Conservation (phyloP, 2,329 filamentous ascomycete genomes). For the Trichoderma sp. region DNA sequence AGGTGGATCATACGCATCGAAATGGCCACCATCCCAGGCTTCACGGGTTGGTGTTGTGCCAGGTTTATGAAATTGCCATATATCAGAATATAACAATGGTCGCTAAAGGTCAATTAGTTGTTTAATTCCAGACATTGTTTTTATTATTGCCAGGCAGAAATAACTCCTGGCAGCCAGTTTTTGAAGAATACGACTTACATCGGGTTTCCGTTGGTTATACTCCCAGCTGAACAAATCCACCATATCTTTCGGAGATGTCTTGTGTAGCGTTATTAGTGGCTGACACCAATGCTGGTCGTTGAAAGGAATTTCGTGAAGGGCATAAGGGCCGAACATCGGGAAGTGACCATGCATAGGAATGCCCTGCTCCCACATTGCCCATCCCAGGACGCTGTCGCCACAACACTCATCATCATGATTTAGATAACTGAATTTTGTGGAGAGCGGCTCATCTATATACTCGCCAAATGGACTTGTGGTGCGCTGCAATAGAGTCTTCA, state of each 20-base stretch:
- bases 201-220: constrained; percentile 38
- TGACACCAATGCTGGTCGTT: constrained; percentile 54
- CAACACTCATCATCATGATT: constrained; percentile 51
- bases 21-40: constrained; percentile 41
- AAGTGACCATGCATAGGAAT: constrained; percentile 52
- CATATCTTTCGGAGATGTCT: constrained; percentile 53
- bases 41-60: constrained; percentile 33
- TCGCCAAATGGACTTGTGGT: constrained; percentile 21
- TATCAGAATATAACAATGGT: constrained; percentile 44
- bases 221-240: constrained; percentile 53
- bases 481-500: constrained; percentile 47
- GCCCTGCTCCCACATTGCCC: constrained; percentile 49
- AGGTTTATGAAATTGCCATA: constrained; percentile 45
- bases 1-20: constrained; percentile 37
- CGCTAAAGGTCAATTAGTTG: constrained; percentile 32
- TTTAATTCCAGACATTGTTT: too few relatives aligned
- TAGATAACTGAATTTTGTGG: constrained; percentile 14
- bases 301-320: constrained; percentile 54
- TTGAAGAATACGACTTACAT: constrained; percentile 33
- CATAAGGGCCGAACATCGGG: constrained; percentile 54
- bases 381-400: constrained; percentile 57
- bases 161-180: neutral
- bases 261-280: constrained; percentile 54
- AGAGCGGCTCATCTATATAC: constrained; percentile 13
- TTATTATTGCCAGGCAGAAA: neutral